A percentile compares a stretch with the other conserved stretches of the same genome.
Evolutionary conservation across 176 grass and related monocot genomes (phyloP).

Genomic region (Cenchrus purpureus): DNA sequence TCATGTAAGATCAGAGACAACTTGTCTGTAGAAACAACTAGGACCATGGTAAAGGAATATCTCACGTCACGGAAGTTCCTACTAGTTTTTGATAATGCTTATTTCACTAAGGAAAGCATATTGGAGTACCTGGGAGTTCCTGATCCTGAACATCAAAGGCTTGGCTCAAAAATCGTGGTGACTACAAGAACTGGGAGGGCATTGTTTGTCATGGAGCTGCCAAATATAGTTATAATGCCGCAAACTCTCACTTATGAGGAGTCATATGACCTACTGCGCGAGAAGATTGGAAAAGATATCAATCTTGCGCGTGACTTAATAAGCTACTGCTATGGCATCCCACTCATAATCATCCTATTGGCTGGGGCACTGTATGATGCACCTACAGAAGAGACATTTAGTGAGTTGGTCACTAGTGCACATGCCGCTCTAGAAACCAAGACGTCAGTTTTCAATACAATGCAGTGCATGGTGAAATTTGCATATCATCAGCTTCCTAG

Average conservation of each 20-base stretch:
- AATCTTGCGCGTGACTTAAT: neutral
- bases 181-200: constrained; percentile 23
- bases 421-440: neutral
- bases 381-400: neutral
- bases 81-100: constrained; percentile 52
- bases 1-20: neutral
- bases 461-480: constrained; percentile 14
- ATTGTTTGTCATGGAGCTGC: neutral
- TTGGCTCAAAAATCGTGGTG: constrained; percentile 41
- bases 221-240: constrained; percentile 8
- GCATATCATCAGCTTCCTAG: constrained; percentile 24
- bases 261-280: neutral
- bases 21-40: neutral
- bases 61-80: constrained; percentile 22
- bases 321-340: constrained; percentile 27
- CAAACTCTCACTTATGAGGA: constrained; percentile 19
- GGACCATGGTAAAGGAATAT: neutral
- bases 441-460: neutral
- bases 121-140: constrained; percentile 32
- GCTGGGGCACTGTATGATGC: constrained; percentile 23
- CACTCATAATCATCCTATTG: constrained; percentile 38
- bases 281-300: constrained; percentile 25
- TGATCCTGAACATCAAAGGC: neutral
- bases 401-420: neutral
- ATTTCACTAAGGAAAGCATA: constrained; percentile 41